Base-by-base conservation (phyloP, 2,329 filamentous ascomycete genomes). In the Ophiostoma sp. region DNA sequence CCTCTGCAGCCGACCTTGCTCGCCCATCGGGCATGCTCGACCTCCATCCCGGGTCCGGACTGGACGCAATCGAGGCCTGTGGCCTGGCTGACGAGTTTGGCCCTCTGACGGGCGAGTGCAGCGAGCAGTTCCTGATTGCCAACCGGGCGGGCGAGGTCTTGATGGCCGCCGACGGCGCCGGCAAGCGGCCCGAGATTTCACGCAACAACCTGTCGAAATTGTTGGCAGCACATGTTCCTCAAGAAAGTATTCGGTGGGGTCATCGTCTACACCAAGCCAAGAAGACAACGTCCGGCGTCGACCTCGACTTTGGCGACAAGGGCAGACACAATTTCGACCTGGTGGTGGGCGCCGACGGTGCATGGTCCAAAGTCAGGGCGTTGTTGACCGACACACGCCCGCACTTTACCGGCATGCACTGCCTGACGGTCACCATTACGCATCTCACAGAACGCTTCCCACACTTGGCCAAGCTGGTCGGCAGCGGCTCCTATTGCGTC, bases 41-140 rank as follows among this genome's bases (percentile, higher is more conserved):
- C 75, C 80, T 89, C 1, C 86, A 88, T 76, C 78, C 80, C 0
- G 76, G 80, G 6, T 82, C 83, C 0, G 86, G 86, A 0, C 82
- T 86, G 7, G 78, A 79, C 2, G 86, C 84, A 0, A 77, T 88
- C 8, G 79, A 79, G 6, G 82, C 83, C 70, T 83, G 82, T 17
- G 85, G 83, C 0, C 78, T 88, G 17, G 83, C 78, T 72, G 81
- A 84, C 1, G 77, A 82, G 19, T 88, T 88, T 76, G 69, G 79
- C 0, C 76, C 80, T 42, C 77, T 83, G n/a, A 82, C 83, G 0
- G 80, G 81, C 42, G 83, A 83, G 3, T 85, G 85, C 75, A 80
- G 80, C 71, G 82, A 87, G 57, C 80, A 78, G 1, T 71, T 81
- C 50, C 82, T 81, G 63, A 68, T 86, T 12, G 77, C 82, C 0